phyloP scores from a whole-genome alignment of 176 grass and related monocot species.

The Lolium perenne region DNA sequence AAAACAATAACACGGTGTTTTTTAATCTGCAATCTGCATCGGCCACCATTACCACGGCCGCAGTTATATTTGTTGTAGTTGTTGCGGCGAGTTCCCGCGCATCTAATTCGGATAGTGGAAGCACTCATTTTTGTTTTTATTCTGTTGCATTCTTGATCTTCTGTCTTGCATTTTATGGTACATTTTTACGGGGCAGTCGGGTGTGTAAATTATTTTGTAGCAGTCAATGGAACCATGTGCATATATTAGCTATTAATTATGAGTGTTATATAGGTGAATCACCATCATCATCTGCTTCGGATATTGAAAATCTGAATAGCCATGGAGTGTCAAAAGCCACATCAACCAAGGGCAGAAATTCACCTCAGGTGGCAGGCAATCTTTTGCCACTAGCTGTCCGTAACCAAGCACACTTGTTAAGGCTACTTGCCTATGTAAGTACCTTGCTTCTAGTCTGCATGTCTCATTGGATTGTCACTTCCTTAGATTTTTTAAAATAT shows the following conservation, averaged over 20 bases:
- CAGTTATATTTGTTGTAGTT: too few species aligned
- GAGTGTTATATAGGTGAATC: slow-evolving; percentile 50
- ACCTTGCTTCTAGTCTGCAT: slow-evolving; percentile 31
- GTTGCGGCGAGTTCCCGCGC: too few species aligned
- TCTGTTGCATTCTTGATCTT: not conserved
- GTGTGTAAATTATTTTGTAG: slow-evolving; percentile 9
- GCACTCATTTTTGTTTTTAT: slow-evolving; percentile 18
- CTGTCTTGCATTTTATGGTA: not conserved
- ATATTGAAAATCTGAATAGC: slow-evolving; percentile 63
- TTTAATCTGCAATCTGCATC: slow-evolving; percentile 10
- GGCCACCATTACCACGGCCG: too few species aligned
- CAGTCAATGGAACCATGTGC: slow-evolving; percentile 7
- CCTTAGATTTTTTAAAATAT: not conserved
- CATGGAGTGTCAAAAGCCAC: slow-evolving; percentile 46
- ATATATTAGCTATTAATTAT: slow-evolving; percentile 33
- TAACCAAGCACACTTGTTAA: slow-evolving; percentile 63
- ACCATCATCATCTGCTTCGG: slow-evolving; percentile 56
- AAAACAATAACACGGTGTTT: not conserved
- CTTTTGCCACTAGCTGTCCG: slow-evolving; percentile 63
- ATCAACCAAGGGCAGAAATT: slow-evolving; percentile 46
- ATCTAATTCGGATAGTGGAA: not conserved
- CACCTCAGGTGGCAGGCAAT: slow-evolving; percentile 60
- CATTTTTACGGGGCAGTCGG: not conserved
- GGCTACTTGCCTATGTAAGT: slow-evolving; percentile 84
- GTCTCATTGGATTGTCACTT: slow-evolving; percentile 8